Evolutionary conservation across 164 flowering plant species (phyloP), one percentile per base, ranked within the genome.

Genomic region (Liriodendron chinense): DNA sequence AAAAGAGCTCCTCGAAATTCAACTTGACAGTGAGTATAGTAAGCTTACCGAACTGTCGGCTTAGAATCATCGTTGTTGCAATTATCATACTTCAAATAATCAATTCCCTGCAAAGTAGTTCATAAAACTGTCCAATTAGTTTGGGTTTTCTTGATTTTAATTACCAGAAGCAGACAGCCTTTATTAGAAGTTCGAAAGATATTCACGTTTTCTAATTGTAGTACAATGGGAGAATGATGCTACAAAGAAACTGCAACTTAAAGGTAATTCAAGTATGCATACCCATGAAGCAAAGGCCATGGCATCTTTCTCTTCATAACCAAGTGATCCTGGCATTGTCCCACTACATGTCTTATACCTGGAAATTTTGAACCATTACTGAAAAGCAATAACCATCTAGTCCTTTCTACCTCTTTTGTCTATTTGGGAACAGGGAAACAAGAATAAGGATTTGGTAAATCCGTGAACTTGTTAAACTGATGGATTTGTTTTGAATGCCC

Each of bases 201-300:
- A 64, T 8, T 9, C 21, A 1, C 4, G 21, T 9, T 9, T 64
- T 64, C 23, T 4, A 64, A 8, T 22, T 20, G 67, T 20, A 64
- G 24, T 34, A 64, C 21, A 64, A 64, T 64, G 0, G 67, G 24
- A n/a, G 12, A 20, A 64, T 2, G 21, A 64, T 64, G 43, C 47
- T 59, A 22, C 1, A 28, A 14, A 59, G 13, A 18, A 14, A 26
- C 0, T 12, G 9, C 12, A 62, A 49, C 47, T n/a, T 14, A 43
- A 23, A 16, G 6, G 13, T 16, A 57, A 28, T 69, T n/a, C 13
- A 18, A 57, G 56, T n/a, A 25, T 34, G 43, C 64, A 68, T 80
- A 90, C 94, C 94, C 92, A 90, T 25, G 86, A 80, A 57, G 91
- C 89, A 75, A 90, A 90, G 61, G 90, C 85, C 74, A 80, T 85